Evolutionary conservation across 2,329 filamentous ascomycete species (phyloP), one percentile per base, ranked within the genome.

Genomic region (Alternaria arbusti): DNA sequence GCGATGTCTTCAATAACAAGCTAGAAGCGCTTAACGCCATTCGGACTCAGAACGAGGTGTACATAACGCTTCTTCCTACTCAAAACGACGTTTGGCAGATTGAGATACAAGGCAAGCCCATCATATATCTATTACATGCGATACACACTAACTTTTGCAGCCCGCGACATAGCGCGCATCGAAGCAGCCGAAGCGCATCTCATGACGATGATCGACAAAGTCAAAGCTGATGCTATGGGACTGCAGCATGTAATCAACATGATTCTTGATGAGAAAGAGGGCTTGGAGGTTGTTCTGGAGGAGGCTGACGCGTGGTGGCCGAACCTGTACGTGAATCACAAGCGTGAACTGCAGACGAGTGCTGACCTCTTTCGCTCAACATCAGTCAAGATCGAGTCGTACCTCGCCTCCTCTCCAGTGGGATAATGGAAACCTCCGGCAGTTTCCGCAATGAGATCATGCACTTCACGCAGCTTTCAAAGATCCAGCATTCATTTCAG

Each of bases 231-330:
- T 5, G 56, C 47, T 5, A 68, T 59, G 36, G 63, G 67, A 9
- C 11, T 58, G 1, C 51, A 66, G 12, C 47, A 65, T 20, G 26
- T 60, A n/a, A 40, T 70, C 20, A 70, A 72, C 44, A 65, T 78
- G 11, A 57, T 78, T 10, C 65, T 78, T 2, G 76, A 79, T 54
- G 61, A 68, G 4, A 47, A 28, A 23, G 75, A 78, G 45, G 76
- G 72, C 4, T 49, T 64, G 12, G 47, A 73, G 13, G 66, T 77
- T 7, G 26, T 65, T 1, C 61, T 76, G 4, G 55, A 69, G 15
- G 30, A 49, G 50, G 63, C 66, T n/a, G 66, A 69, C 0, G 10
- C 30, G 3, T 78, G 75, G 77, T 78, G 75, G 75, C 77, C 77
- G 0, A 59, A 64, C 17, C 49, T 52, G 49, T 52, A 32, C 49